Base-by-base conservation (phyloP, 2,329 filamentous ascomycete species). In the Alternaria conjuncta region DNA sequence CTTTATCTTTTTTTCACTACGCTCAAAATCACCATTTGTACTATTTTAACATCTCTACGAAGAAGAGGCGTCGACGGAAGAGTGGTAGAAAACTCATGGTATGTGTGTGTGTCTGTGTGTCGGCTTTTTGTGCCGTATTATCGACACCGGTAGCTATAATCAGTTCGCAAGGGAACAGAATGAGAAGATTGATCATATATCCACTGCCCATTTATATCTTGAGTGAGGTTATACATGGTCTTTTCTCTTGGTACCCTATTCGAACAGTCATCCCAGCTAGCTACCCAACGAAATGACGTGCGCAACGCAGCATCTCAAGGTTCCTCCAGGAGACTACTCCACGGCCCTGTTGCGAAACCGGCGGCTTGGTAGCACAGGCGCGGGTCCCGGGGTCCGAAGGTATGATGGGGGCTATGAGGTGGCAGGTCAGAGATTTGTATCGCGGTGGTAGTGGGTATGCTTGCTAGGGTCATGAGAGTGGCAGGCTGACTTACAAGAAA, bases 331-430 rank as follows among this genome's bases (percentile, higher is more conserved):
- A 53, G 25, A 51, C 46, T 59, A 15, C 28, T 18, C 57, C 57
- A 59, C 11, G 46, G 47, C 3, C 47, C 47, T 30, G 57, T 43
- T 18, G 57, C 32, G 36, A 59, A 59, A 7, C 47, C 32, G 15
- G 57, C 46, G 30, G 57, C 25, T 25, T 41, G 47, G 47, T 59
- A 59, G 25, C 57, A 59, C 4, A 59, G 47, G 36, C 57, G 57
- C 7, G 45, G 15, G 25, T 53, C 57, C 23, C 45, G 46, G 12
- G 47, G 47, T 25, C 47, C 57, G 25, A 53, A 30, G 32, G 47
- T 12, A 25, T 26, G 47, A 20, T 12, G 18, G 6, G 18, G 26
- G n/a, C 28, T 43, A 12, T 25, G n/a, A 41, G n/a, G 30, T n/a
- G 28, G 26, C 15, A 32, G 21, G 32, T 54, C 30, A 41, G 36